Percentiles rank a stretch among this genome's conserved stretches.
Conservation (phyloP, 2,329 filamentous ascomycete species). For the Cordyceps farinosa region DNA sequence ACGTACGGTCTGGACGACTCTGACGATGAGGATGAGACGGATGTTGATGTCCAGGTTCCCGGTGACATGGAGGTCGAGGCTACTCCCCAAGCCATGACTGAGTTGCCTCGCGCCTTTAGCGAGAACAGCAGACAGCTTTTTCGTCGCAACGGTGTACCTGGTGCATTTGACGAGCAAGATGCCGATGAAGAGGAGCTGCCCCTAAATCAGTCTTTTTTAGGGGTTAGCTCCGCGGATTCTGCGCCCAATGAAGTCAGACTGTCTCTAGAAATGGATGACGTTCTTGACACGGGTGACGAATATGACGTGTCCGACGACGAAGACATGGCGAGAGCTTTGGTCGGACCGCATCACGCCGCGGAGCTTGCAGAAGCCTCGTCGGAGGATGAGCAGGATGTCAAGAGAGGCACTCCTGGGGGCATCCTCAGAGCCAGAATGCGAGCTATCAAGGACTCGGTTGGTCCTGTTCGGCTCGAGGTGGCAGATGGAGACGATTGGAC, state of each 20-base stretch:
- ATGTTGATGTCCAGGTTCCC: slow-evolving; percentile 43
- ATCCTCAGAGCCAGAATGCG: slow-evolving; percentile 62
- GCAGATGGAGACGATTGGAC: slow-evolving; percentile 82
- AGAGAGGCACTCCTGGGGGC: slow-evolving; percentile 52
- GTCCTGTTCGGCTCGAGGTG: slow-evolving; percentile 58
- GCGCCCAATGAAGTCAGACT: slow-evolving; percentile 57
- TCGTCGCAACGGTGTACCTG: slow-evolving; percentile 59
- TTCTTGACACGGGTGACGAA: slow-evolving; percentile 62
- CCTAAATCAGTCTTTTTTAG: slow-evolving; percentile 81
- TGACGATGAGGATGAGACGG: slow-evolving; percentile 51
- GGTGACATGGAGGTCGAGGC: slow-evolving; percentile 35
- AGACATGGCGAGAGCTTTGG: slow-evolving; percentile 75
- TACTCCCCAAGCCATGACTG: slow-evolving; percentile 22
- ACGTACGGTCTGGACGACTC: slow-evolving; percentile 86
- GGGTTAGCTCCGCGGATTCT: slow-evolving; percentile 83
- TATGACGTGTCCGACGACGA: slow-evolving; percentile 70
- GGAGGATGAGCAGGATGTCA: slow-evolving; percentile 46
- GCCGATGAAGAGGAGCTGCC: slow-evolving; percentile 54
- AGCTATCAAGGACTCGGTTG: slow-evolving; percentile 57
- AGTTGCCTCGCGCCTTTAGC: slow-evolving; percentile 26
- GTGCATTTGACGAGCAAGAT: slow-evolving; percentile 69
- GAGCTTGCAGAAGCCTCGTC: slow-evolving; percentile 62
- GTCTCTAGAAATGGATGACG: slow-evolving; percentile 58
- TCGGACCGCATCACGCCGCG: slow-evolving; percentile 70
- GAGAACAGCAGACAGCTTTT: slow-evolving; percentile 59